Evolutionary conservation across 1,139 yeast genomes (phyloP), one percentile per base, ranked within the genome.

Genomic region (Citeromyces hawaiiensis): DNA sequence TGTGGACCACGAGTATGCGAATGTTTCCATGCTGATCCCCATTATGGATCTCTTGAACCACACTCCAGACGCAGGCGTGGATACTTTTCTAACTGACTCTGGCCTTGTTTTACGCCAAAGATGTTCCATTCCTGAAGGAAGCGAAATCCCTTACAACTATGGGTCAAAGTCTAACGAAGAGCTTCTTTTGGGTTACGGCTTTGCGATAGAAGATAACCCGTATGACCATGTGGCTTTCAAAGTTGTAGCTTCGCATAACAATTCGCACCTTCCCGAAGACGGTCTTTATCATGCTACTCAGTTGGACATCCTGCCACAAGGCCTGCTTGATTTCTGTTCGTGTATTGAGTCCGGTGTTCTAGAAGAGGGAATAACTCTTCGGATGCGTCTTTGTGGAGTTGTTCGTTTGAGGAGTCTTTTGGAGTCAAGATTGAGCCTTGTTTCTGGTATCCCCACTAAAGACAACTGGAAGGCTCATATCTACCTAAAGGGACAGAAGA

Each of bases 111-210:
- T 68, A 51, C 53, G 52, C 37, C 48, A 47, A 7, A 77, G 74
- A 0, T 51, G 53, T 4, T 48, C 54, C 10, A 16, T 30, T 30
- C 9, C 37, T 52, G 7, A 48, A 47, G 3, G 32, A 14, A 52
- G 54, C 2, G 81, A 85, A 51, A 49, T 86, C 2, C 79, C 57
- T 55, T 86, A 87, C 55, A 86, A 83, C 56, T 87, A 88, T 55
- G 97, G 97, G 1, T 72, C 77, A 43, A 87, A 86, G 53, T 80
- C 93, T 1, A 87, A 87, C 52, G 86, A 82, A 50, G 95, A 85
- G 48, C 62, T 80, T 25, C 56, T 75, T 5, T 52, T 74, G 34
- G 78, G 73, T 0, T 73, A 74, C 47, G 96, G 96, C 0, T 86
- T 86, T 57, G 74, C 78, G 18, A 41, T 81, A 3, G 70, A 71